Evolutionary conservation across 1,284 basidiomycete species (phyloP).

Genomic region (Marasmius fiardii): DNA sequence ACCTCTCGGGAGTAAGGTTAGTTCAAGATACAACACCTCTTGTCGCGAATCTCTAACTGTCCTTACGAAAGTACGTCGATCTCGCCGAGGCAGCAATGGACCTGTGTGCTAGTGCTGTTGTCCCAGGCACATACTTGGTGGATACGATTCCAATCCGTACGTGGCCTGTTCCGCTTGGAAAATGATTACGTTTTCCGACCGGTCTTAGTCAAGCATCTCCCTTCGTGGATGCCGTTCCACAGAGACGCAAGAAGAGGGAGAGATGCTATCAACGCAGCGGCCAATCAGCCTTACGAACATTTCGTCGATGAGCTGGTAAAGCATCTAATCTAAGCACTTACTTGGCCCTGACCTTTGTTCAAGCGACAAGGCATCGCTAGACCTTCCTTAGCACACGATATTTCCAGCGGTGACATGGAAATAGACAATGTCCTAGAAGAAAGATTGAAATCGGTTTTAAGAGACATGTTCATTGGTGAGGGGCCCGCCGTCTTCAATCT

Average conservation of each 20-base stretch:
- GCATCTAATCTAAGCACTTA: conserved; percentile 6
- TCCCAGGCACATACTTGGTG: conserved; percentile 23
- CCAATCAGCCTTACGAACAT: conserved; percentile 8
- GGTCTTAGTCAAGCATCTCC: conserved; percentile 11
- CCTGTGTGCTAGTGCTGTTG: conserved; percentile 15
- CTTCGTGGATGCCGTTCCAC: conserved; percentile 14
- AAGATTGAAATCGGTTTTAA: conserved; percentile 20
- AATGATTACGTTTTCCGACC: background rate
- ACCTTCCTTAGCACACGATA: background rate
- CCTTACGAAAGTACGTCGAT: conserved; percentile 20
- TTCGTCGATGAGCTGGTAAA: conserved; percentile 7
- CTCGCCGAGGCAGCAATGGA: conserved; percentile 22
- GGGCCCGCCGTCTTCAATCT: background rate
- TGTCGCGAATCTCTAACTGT: background rate
- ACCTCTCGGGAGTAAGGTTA: conserved; percentile 10
- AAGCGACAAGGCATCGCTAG: background rate
- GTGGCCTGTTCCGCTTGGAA: conserved; percentile 6
- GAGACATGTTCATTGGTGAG: conserved; percentile 25
- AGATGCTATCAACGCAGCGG: background rate
- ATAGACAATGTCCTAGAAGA: conserved; percentile 6
- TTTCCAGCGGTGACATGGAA: background rate
- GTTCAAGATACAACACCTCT: conserved; percentile 11
- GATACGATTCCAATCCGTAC: conserved; percentile 22
- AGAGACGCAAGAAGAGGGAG: background rate
- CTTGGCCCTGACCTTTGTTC: no score